A percentile compares a stretch with the other conserved stretches of the same genome.
phyloP scores from a whole-genome alignment of 169 alveolate genomes.

The Neospora caninum region DNA sequence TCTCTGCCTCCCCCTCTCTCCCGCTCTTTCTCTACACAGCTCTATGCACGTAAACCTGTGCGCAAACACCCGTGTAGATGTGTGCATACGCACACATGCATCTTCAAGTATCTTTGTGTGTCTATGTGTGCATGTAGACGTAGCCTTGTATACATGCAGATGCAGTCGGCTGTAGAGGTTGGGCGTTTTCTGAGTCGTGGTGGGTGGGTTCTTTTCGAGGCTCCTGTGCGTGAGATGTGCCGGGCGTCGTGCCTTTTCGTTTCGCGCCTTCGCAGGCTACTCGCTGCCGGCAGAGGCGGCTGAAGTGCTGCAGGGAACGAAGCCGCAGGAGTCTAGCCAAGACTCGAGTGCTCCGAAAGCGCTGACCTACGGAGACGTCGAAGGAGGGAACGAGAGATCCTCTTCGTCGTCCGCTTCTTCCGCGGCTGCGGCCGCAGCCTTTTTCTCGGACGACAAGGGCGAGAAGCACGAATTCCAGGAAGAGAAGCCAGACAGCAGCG shows the following conservation, averaged over 20 bases:
- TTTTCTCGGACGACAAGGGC: background rate
- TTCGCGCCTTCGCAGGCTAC: background rate
- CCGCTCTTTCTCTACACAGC: no score
- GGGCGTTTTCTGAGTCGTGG: no score
- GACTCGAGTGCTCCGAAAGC: background rate
- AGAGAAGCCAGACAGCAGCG: background rate
- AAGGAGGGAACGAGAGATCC: background rate
- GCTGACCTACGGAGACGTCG: background rate
- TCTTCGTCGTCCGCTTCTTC: background rate
- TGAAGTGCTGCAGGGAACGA: slow-evolving; percentile 1
- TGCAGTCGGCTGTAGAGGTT: no score
- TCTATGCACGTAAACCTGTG: no score
- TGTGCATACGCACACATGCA: no score
- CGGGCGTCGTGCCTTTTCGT: background rate
- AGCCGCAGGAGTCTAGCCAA: background rate
- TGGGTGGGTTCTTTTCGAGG: background rate
- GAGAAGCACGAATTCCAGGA: background rate
- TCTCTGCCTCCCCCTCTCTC: no score
- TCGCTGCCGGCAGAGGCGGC: slow-evolving; percentile 32
- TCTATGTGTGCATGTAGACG: no score
- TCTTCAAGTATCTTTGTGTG: no score
- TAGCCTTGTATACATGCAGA: no score
- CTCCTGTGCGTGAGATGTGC: background rate
- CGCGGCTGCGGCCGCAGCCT: background rate
- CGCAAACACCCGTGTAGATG: background rate